Evolutionary conservation across 805 yeast species (phyloP), one percentile per base, ranked within the genome.

Genomic region (Blastobotrys attinorum): DNA sequence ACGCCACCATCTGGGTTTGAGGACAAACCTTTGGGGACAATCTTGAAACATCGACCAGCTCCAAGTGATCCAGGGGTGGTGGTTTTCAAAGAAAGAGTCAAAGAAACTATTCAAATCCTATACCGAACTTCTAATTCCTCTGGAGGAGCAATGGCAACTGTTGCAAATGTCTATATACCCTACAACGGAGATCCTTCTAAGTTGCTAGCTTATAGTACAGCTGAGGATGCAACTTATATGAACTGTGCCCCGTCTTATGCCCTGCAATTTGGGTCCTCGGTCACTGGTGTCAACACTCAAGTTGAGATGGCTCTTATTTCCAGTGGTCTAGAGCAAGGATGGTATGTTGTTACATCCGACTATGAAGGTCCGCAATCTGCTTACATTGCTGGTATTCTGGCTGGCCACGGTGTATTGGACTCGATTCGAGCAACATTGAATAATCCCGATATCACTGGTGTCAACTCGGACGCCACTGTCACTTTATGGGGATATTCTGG

Each of bases 401-500:
- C 53, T 20, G 63, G 63, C 20, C 45, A 50, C 16, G 51, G 53
- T 8, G 50, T 51, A n/a, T 45, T 57, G 13, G 60, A 58, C 40
- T 55, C 58, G 3, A 31, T 58, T n/a, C 44, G 54, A 10, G 62
- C 60, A 1, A 50, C 39, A 29, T 46, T 52, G 40, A 33, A 40
- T 22, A 42, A 52, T 16, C 36, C 32, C 22, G 32, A 42, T 27
- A 27, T 46, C 35, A 47, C 53, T 16, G 77, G 75, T 51, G 72
- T 69, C 13, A 31, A 44, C 13, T 4, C 23, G 10, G 47, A 51
- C 23, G 42, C 48, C n/a, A 29, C 22, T 31, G 84, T 84, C 54
- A 96, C 94, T 11, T 84, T 86, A 27, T 92, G 95, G 90, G 72
- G 94, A 5, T 79, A 79, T 56, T 77, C 77, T 46, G 87, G 82